A percentile compares a stretch with the other conserved stretches of the same genome.
Evolutionary conservation across 805 yeast genomes (phyloP).

Genomic region (Lipomyces yamanashiensis): DNA sequence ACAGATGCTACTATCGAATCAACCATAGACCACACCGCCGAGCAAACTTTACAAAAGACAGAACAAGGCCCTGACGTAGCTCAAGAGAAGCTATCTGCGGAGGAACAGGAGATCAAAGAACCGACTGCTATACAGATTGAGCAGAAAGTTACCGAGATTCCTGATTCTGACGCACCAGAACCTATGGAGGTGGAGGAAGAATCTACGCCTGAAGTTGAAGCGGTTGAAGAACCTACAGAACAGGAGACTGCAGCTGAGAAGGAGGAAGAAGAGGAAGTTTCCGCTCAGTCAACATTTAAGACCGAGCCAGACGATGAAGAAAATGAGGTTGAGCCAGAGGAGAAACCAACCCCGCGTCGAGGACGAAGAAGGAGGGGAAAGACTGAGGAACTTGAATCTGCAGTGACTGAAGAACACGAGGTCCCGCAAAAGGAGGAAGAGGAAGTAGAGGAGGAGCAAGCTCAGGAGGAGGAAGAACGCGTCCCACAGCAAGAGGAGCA

Average conservation of each 20-base stretch:
- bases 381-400: constrained; percentile 20
- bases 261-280: not conserved
- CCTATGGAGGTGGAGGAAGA: not conserved
- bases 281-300: not conserved
- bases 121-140: constrained; percentile 1
- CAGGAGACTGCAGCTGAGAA: not conserved
- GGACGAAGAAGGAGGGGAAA: constrained; percentile 14
- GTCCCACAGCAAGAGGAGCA: constrained; percentile 7
- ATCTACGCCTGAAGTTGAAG: not conserved
- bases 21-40: too few relatives aligned
- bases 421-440: constrained; percentile 20
- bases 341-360: constrained; percentile 4
- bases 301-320: constrained; percentile 1
- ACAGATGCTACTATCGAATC: not conserved
- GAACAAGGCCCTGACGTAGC: not conserved
- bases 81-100: not conserved
- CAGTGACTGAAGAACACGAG: constrained; percentile 14
- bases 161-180: constrained; percentile 14
- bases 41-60: too few relatives aligned
- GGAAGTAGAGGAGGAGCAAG: constrained; percentile 22
- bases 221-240: not conserved
- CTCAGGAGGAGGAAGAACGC: constrained; percentile 3
- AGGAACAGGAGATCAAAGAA: not conserved
- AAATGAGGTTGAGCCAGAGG: constrained; percentile 5
- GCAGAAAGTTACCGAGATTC: not conserved